These are phyloP conservation scores for Rhododendron ferrugineum DNA, from an alignment of 148 eudicot species.

Conservation along the genomic window DNA sequence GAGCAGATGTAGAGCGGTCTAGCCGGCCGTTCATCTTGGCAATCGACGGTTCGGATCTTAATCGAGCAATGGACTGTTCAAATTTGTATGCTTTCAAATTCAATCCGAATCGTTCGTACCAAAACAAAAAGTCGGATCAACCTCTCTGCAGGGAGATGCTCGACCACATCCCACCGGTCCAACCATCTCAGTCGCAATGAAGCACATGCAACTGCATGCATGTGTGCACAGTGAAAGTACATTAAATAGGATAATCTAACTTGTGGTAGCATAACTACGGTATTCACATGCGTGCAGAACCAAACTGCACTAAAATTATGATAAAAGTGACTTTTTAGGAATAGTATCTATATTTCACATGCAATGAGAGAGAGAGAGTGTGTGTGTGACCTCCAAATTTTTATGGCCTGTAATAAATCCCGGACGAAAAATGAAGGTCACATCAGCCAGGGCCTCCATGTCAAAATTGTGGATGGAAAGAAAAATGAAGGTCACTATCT, in stretches of 20 bases:
- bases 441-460: neutral
- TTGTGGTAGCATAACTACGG: neutral
- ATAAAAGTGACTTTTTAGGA: neutral
- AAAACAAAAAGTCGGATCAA: fast-evolving
- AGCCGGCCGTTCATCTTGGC: fast-evolving
- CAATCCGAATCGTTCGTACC: no score
- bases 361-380: neutral
- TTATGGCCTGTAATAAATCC: neutral
- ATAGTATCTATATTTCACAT: neutral
- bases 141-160: no score
- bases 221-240: neutral
- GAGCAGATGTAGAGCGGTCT: no score
- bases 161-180: no score
- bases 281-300: neutral
- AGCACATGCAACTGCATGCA: neutral
- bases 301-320: neutral
- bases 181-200: neutral
- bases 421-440: neutral
- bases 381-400: neutral
- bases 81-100: no score
- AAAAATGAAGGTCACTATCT: no score
- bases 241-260: neutral
- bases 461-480: neutral
- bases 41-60: no score
- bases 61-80: no score